Evolutionary conservation across 495 filamentous ascomycete genomes (phyloP), one percentile per base, ranked within the genome.

Genomic region (Aspergillus avenaceus): DNA sequence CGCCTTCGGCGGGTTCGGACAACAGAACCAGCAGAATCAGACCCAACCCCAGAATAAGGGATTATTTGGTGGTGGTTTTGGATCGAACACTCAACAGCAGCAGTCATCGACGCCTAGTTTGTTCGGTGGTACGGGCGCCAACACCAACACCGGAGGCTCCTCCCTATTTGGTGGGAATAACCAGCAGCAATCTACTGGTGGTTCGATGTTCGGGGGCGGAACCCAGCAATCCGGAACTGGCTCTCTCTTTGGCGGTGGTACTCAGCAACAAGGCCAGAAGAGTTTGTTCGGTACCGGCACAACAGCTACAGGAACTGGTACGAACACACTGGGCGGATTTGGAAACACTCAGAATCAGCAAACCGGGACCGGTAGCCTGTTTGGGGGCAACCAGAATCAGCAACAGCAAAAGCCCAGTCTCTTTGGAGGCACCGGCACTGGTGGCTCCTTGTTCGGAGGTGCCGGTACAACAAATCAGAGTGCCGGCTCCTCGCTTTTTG

Each of bases 401-500:
- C 64, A 72, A 49, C 64, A 66, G 36, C 60, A 66, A 37, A 69
- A 69, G 57, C 65, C 65, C 21, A 60, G 63, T 45, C 45, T 67
- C 22, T 62, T 70, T 49, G 56, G 60, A 46, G 48, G 56, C 18
- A 49, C 59, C 13, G 62, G 50, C 22, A 52, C 58, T 36, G 71
- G 68, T 27, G 65, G 64, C 26, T 70, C 74, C 27, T 58, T 82
- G 25, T 83, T 83, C 46, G 72, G 75, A n/a, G 62, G 62, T 16
- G 45, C 66, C 53, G 52, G 49, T 59, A 65, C 67, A 41, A 49
- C 64, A 29, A 34, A 55, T 18, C 71, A 69, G 28, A 66, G 66
- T 23, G 53, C 73, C 18, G 74, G 77, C 16, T 76, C 70, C 28
- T 79, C 84, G 13, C 71, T 90, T 8, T 90, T 92, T 58, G 70